A percentile compares a stretch with the other conserved stretches of the same genome.
Conservation (phyloP, 2,329 filamentous ascomycete species). For the Fusarium pseudograminearum region DNA sequence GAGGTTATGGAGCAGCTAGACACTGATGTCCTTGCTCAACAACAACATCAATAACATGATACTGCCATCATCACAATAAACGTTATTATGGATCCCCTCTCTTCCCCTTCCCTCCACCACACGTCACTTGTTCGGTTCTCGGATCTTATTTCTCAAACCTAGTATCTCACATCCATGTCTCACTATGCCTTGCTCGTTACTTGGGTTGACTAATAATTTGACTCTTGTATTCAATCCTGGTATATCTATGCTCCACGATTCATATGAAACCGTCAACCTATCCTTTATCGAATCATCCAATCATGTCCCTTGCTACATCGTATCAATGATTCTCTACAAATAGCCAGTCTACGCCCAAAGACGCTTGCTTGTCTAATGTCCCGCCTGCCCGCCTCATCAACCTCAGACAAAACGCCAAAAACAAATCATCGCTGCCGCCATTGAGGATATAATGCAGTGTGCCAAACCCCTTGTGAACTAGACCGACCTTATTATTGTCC, state of each 20-base stretch:
- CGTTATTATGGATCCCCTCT: background rate
- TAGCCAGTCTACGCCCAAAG: slow-evolving; percentile 15
- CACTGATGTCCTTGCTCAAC: slow-evolving; percentile 75
- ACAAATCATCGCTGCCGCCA: slow-evolving; percentile 37
- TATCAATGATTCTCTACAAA: slow-evolving; percentile 23
- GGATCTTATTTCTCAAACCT: slow-evolving; percentile 1
- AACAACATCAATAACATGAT: slow-evolving; percentile 35
- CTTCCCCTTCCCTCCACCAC: background rate
- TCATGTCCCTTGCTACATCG: background rate
- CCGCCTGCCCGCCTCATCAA: slow-evolving; percentile 19
- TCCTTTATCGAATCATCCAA: slow-evolving; percentile 13
- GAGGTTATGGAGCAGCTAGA: slow-evolving; percentile 94
- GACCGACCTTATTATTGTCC: slow-evolving; percentile 27
- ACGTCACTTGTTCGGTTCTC: background rate
- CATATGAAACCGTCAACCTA: slow-evolving; percentile 6
- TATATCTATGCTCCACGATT: slow-evolving; percentile 33
- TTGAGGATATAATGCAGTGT: slow-evolving; percentile 19
- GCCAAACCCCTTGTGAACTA: slow-evolving; percentile 21
- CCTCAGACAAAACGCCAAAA: slow-evolving; percentile 29
- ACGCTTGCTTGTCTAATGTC: slow-evolving; percentile 36
- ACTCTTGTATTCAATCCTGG: slow-evolving; percentile 23
- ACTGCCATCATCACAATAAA: slow-evolving; percentile 27
- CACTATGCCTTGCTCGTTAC: slow-evolving; percentile 14
- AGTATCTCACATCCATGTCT: slow-evolving; percentile 14
- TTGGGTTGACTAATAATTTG: slow-evolving; percentile 5